Percentiles rank a stretch among this genome's conserved stretches.
Evolutionary conservation across 495 filamentous ascomycete genomes (phyloP).

Genomic region (Melanomma pulvis-pyrius): DNA sequence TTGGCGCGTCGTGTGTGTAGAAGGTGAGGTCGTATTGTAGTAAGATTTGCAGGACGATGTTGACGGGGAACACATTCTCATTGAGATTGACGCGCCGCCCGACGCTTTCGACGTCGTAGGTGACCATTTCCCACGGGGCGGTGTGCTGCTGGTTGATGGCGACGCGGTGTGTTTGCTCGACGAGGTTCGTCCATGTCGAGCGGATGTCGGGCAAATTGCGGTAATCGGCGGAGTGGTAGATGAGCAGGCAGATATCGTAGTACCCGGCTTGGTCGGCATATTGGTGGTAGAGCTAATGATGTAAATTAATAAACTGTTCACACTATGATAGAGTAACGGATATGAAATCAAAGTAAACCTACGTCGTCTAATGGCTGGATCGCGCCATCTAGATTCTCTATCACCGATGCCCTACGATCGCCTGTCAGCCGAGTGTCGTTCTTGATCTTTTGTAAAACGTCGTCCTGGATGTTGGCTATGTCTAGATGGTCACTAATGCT

Average conservation of each 20-base stretch:
- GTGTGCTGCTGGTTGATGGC: slow-evolving; percentile 56
- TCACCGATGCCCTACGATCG: slow-evolving; percentile 62
- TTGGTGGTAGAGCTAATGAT: slow-evolving; percentile 76
- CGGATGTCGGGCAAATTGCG: slow-evolving; percentile 79
- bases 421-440: slow-evolving; percentile 67
- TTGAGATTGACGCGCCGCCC: slow-evolving; percentile 77
- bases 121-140: slow-evolving; percentile 77
- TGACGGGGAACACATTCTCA: slow-evolving; percentile 76
- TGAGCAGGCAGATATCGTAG: slow-evolving; percentile 87
- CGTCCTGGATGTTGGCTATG: slow-evolving; percentile 92
- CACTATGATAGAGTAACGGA: neutral
- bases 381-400: slow-evolving; percentile 69
- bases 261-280: slow-evolving; percentile 88
- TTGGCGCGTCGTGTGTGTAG: slow-evolving; percentile 10
- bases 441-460: slow-evolving; percentile 78
- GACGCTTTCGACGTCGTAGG: slow-evolving; percentile 71
- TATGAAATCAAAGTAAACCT: slow-evolving; percentile 44
- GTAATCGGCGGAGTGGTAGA: slow-evolving; percentile 86
- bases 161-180: slow-evolving; percentile 69
- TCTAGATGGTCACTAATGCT: slow-evolving; percentile 86
- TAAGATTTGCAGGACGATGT: slow-evolving; percentile 73
- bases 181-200: slow-evolving; percentile 80
- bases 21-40: slow-evolving; percentile 45
- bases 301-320: slow-evolving; percentile 8
- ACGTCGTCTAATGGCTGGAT: slow-evolving; percentile 75